These are phyloP conservation scores for Aquilaria malaccensis DNA, from an alignment of 345 rosid species.

Conservation along the genomic window DNA sequence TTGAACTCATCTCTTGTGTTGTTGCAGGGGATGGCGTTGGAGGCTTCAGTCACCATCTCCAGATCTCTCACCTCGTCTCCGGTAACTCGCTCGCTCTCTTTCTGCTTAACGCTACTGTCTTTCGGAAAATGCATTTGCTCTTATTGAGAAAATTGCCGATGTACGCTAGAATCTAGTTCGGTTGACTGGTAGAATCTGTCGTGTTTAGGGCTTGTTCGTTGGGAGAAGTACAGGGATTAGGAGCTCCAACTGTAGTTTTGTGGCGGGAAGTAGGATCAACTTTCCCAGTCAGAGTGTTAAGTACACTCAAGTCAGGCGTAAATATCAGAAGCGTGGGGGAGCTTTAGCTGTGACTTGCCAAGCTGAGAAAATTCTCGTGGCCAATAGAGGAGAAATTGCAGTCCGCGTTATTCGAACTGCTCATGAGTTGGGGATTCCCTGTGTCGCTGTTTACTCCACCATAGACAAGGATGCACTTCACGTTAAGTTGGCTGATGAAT, in stretches of 20 bases:
- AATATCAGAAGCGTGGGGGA: conserved; percentile 31
- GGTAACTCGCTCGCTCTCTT: conserved; percentile 30
- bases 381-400: conserved; percentile 96
- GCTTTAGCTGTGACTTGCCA: conserved; percentile 55
- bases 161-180: neutral
- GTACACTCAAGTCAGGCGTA: conserved; percentile 25
- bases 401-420: conserved; percentile 95
- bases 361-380: conserved; percentile 81
- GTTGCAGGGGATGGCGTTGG: conserved; percentile 36
- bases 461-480: conserved; percentile 96
- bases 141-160: no score
- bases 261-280: conserved; percentile 38
- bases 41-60: conserved; percentile 55
- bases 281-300: conserved; percentile 46
- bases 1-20: neutral
- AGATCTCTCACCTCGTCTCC: conserved; percentile 52
- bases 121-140: conserved; percentile 6
- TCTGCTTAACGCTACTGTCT: neutral
- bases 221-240: conserved; percentile 34
- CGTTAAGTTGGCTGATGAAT: conserved; percentile 91
- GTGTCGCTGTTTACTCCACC: conserved; percentile 96
- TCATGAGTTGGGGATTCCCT: conserved; percentile 94
- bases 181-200: neutral
- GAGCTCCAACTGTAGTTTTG: conserved; percentile 64
- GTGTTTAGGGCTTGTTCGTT: conserved; percentile 42